A percentile compares a stretch with the other conserved stretches of the same genome.
phyloP scores from a whole-genome alignment of 2,329 filamentous ascomycete genomes.

The Diaporthe australafricana region DNA sequence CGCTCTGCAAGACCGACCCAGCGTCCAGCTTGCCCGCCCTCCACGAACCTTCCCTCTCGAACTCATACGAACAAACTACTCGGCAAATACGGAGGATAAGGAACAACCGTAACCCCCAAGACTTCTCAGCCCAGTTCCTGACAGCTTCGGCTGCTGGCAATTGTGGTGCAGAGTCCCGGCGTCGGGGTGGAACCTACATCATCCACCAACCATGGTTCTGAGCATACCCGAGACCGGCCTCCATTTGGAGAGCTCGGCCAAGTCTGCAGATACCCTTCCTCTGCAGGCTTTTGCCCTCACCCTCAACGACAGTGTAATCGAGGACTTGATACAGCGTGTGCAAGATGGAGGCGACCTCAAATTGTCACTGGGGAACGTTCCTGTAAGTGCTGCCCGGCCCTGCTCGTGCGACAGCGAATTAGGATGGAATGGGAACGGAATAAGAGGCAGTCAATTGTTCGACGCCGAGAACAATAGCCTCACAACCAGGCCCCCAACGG shows the following conservation, averaged over 20 bases:
- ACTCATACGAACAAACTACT: slow-evolving; percentile 2
- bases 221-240: slow-evolving; percentile 69
- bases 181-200: slow-evolving; percentile 34
- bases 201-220: slow-evolving; percentile 51
- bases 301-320: slow-evolving; percentile 68
- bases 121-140: slow-evolving; percentile 35
- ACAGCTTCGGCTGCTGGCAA: slow-evolving; percentile 38
- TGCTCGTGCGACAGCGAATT: background rate
- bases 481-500: background rate
- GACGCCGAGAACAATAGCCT: slow-evolving; percentile 36
- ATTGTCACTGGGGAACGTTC: slow-evolving; percentile 67
- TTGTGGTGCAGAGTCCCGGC: slow-evolving; percentile 36
- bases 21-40: slow-evolving; percentile 11
- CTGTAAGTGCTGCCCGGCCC: slow-evolving; percentile 61
- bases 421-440: background rate
- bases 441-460: slow-evolving; percentile 36
- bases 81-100: background rate
- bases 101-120: background rate
- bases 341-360: slow-evolving; percentile 67
- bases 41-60: background rate
- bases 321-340: slow-evolving; percentile 71
- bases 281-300: slow-evolving; percentile 69
- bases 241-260: slow-evolving; percentile 64
- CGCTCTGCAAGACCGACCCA: slow-evolving; percentile 17
- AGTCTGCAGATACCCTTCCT: slow-evolving; percentile 56